A percentile compares a stretch with the other conserved stretches of the same genome.
Evolutionary conservation across 1,284 basidiomycete genomes (phyloP).

Genomic region (Cryptococcus sp.): DNA sequence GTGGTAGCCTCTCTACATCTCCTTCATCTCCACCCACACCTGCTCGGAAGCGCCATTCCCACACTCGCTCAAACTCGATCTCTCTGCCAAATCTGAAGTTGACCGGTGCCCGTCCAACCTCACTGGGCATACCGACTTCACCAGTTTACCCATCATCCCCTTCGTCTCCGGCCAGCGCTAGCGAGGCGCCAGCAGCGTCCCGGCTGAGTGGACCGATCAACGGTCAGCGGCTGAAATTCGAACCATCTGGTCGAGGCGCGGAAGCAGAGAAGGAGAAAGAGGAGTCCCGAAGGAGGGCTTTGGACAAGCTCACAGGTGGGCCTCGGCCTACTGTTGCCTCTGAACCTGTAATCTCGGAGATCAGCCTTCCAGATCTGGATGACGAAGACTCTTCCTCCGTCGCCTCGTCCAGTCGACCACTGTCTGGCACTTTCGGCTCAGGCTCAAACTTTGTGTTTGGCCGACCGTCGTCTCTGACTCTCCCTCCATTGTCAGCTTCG

Average conservation of each 20-base stretch:
- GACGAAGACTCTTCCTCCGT: conserved; percentile 42
- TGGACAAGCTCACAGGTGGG: conserved; percentile 47
- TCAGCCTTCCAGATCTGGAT: conserved; percentile 45
- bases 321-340: conserved; percentile 8
- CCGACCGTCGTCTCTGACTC: conserved; percentile 32
- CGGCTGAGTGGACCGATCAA: conserved; percentile 16
- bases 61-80: conserved; percentile 50
- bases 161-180: conserved; percentile 30
- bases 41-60: conserved; percentile 41
- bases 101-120: conserved; percentile 30
- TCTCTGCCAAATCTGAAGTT: conserved; percentile 49
- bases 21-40: conserved; percentile 35
- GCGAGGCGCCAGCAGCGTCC: conserved; percentile 10
- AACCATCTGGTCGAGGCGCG: conserved; percentile 43
- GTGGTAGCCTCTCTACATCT: conserved; percentile 8
- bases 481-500: conserved; percentile 17
- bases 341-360: conserved; percentile 24
- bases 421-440: conserved; percentile 34
- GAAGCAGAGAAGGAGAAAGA: conserved; percentile 48
- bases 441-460: conserved; percentile 26
- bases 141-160: conserved; percentile 39
- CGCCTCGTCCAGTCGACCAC: conserved; percentile 33
- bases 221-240: conserved; percentile 47
- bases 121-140: conserved; percentile 37
- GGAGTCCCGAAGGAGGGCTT: conserved; percentile 43